phyloP scores from a whole-genome alignment of 441 rosid species.

The Macaranga tanarius region DNA sequence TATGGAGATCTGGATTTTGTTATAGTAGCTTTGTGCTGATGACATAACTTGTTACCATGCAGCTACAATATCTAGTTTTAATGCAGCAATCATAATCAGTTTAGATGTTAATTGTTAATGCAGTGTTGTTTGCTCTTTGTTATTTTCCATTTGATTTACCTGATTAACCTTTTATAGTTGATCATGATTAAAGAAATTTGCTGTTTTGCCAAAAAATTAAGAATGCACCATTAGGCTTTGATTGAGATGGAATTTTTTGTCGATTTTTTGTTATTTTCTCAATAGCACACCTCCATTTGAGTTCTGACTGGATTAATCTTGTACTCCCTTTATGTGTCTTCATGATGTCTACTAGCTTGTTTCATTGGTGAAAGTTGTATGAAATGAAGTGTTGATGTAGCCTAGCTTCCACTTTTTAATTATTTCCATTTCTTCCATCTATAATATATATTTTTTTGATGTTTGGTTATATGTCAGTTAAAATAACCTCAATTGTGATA shows the following conservation, averaged over 20 bases:
- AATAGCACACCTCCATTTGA: too few relatives aligned
- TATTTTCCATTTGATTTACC: background rate
- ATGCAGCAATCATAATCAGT: background rate
- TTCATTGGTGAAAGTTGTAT: background rate
- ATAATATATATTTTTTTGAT: background rate
- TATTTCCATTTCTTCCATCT: background rate
- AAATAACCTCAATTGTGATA: conserved; percentile 24
- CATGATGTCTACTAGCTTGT: conserved; percentile 16
- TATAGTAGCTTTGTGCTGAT: background rate
- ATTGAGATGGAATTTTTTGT: background rate
- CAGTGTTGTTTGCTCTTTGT: background rate
- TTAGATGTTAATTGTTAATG: background rate
- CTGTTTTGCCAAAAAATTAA: background rate
- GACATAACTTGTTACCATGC: background rate
- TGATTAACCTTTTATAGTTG: background rate
- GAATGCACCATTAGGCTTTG: background rate
- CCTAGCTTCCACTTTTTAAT: background rate
- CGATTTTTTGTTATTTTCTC: background rate
- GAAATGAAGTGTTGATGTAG: background rate
- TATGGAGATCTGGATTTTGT: background rate
- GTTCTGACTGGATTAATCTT: background rate
- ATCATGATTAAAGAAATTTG: background rate
- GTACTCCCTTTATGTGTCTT: conserved; percentile 6
- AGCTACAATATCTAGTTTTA: conserved; percentile 4
- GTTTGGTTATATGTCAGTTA: conserved; percentile 18